phyloP scores from a whole-genome alignment of 768 basidiomycete genomes.

The Russula griseocarnosa region DNA sequence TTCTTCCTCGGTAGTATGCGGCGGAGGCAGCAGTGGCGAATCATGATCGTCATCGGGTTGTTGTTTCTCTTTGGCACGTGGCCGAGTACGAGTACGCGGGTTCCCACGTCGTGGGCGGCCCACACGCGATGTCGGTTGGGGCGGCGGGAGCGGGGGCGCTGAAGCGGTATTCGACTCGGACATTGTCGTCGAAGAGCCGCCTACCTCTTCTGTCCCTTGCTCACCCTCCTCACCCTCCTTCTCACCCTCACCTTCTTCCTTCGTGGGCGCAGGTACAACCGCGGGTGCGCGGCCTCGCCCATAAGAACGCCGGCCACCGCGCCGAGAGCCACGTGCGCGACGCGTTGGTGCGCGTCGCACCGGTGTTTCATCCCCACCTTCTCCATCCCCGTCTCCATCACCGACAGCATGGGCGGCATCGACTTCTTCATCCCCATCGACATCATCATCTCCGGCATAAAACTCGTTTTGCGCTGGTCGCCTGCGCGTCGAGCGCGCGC shows the following conservation, averaged over 20 bases:
- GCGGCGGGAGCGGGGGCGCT: neutral
- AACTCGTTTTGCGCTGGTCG: constrained; percentile 57
- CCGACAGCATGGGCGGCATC: constrained; percentile 44
- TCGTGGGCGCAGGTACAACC: constrained; percentile 13
- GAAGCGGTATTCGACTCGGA: neutral
- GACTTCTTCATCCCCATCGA: constrained; percentile 47
- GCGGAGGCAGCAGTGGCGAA: constrained; percentile 22
- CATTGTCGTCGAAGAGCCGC: neutral
- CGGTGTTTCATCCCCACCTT: constrained; percentile 33
- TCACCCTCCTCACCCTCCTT: neutral
- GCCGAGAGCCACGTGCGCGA: constrained; percentile 27
- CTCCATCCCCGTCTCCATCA: constrained; percentile 47
- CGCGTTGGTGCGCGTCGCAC: constrained; percentile 33
- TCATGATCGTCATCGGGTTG: neutral
- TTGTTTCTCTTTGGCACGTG: constrained; percentile 17
- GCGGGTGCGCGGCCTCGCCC: neutral
- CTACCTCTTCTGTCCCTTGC: neutral
- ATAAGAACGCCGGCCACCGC: constrained; percentile 21
- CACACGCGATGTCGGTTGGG: constrained; percentile 3
- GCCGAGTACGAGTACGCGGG: constrained; percentile 1
- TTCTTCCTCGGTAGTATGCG: constrained; percentile 3
- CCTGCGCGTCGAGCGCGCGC: constrained; percentile 48
- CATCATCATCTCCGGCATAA: constrained; percentile 60
- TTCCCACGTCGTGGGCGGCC: constrained; percentile 15
- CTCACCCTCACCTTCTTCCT: neutral